Evolutionary conservation across 495 filamentous ascomycete genomes (phyloP), one percentile per base, ranked within the genome.

Genomic region (Antarctomyces pellizariae): DNA sequence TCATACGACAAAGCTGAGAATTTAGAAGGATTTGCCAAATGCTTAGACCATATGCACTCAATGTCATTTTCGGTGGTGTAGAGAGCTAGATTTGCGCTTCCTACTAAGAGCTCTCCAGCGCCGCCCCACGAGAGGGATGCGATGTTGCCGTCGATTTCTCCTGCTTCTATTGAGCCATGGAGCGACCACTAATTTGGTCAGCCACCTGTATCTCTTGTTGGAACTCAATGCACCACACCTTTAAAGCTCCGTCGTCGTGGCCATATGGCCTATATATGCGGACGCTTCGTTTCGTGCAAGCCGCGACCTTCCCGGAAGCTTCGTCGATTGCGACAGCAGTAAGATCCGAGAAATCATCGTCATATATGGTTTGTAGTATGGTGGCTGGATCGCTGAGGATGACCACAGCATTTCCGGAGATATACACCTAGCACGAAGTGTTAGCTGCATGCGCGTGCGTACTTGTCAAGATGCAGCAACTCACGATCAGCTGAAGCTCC

Each of bases 291-390:
- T 56, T 55, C 16, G 70, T 62, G 45, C 64, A 72, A 25, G 65
- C 61, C 17, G 79, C 80, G 46, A 97, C 76, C 56, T 79, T 90
- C 5, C 82, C 86, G 16, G 79, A 68, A 8, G 53, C 51, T 37
- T 90, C 75, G 37, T 89, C 72, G 32, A 93, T 63, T 10, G 65
- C 57, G 14, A 90, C 61, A 7, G 75, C 68, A 24, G 80, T 62
- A 19, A 95, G 62, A 3, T 53, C 52, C 4, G 63, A 53, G 19
- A 66, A 59, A 45, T 82, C 71, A 36, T 86, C 71, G 42, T 82
- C 64, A 52, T 91, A 92, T 32, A 82, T 76, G 0, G 84, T 93
- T 50, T 95, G 84, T 17, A 91, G 54, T 38, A 90, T 61, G 29
- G 64, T 57, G 41, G 75, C 57, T 33, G 77, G 64, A 28, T 64